Evolutionary conservation across 176 grass and related monocot genomes (phyloP), one percentile per base, ranked within the genome.

Genomic region (Juncus inflexus): DNA sequence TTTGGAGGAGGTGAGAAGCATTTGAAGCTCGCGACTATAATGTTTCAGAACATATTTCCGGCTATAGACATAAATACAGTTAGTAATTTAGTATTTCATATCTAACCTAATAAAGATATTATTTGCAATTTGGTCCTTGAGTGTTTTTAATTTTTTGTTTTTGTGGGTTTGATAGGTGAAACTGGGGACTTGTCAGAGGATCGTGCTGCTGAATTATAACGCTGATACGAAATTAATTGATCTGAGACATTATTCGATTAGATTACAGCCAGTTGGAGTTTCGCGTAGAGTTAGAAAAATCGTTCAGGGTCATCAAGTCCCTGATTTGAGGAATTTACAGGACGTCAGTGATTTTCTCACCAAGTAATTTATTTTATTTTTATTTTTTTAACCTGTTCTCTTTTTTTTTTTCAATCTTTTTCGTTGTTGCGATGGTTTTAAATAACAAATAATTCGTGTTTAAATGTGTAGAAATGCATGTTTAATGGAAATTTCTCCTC

Each of bases 31-130:
- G 52, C 76, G 43, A 84, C 81, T 42, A 84, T 84, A 50, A 84
- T 83, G 81, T 83, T 83, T 59, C 81, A 83, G 75, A 83, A 83
- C 15, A 78, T 83, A 63, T 83, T 83, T 65, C 81, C 81, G 5
- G 76, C 76, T 67, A 84, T 84, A 64, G 76, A 84, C 78, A 75
- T 76, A 51, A 84, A 84, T 70, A 79, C 76, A 35, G 81, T 84
- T 75, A 63, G 64, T n/a, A n/a, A n/a, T n/a, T n/a, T n/a, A n/a
- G n/a, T n/a, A n/a, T n/a, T n/a, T n/a, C n/a, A n/a, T n/a, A n/a
- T n/a, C n/a, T n/a, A n/a, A n/a, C n/a, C n/a, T n/a, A n/a, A n/a
- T n/a, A n/a, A n/a, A n/a, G n/a, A n/a, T n/a, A n/a, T 28, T 28
- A 28, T 1, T 47, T 47, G 9, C 43, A 2, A 9, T 47, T 47